Evolutionary conservation across 805 yeast genomes (phyloP).

Genomic region (Candida xyloterini): DNA sequence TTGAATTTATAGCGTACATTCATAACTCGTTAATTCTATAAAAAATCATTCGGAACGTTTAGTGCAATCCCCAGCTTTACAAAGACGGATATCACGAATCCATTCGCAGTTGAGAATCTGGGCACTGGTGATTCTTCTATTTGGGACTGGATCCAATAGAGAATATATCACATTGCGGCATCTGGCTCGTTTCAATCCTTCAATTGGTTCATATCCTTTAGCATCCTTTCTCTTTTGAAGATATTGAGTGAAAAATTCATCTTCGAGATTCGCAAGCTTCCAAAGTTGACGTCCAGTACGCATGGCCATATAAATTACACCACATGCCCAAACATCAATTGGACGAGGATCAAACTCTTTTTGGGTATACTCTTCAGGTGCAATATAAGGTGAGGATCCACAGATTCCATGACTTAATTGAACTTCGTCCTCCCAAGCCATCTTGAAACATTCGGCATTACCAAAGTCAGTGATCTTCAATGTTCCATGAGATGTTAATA

Average conservation of each 20-base stretch:
- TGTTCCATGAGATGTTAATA: constrained; percentile 68
- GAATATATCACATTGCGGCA: constrained; percentile 93
- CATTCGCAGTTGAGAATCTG: constrained; percentile 92
- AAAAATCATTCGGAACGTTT: constrained; percentile 1
- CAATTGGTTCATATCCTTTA: constrained; percentile 90
- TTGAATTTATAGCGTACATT: background rate
- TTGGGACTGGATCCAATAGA: constrained; percentile 87
- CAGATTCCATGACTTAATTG: constrained; percentile 73
- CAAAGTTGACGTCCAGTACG: constrained; percentile 92
- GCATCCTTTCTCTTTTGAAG: constrained; percentile 75
- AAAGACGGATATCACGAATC: constrained; percentile 85
- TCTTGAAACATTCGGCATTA: constrained; percentile 73
- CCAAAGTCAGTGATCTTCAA: constrained; percentile 89
- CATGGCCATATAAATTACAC: constrained; percentile 91
- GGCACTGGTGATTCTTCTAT: constrained; percentile 79
- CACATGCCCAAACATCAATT: constrained; percentile 91
- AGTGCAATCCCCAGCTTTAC: constrained; percentile 58
- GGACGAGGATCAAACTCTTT: constrained; percentile 76
- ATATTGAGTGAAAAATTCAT: constrained; percentile 76
- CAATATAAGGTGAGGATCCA: constrained; percentile 87
- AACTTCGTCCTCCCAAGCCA: constrained; percentile 78
- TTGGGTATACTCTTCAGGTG: constrained; percentile 76
- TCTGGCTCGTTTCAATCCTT: constrained; percentile 74
- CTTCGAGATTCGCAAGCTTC: constrained; percentile 78
- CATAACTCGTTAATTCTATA: constrained; percentile 10